These are phyloP conservation scores for Aeminium ludgeri DNA, from an alignment of 495 filamentous ascomycete species.

Conservation along the genomic window DNA sequence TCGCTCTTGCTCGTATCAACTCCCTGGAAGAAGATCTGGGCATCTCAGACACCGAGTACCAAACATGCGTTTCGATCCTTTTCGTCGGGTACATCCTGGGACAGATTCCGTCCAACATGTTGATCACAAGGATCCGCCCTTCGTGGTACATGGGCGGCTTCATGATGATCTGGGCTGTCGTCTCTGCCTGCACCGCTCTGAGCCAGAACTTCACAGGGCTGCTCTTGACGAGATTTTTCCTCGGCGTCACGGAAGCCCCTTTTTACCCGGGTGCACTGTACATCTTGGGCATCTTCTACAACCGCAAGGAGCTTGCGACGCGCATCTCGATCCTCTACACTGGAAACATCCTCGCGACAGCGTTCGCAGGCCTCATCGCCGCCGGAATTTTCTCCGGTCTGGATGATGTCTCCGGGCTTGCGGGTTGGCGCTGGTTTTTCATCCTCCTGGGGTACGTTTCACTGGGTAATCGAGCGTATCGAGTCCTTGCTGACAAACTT, in stretches of 20 bases:
- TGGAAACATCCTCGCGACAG: slow-evolving; percentile 27
- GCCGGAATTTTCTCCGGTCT: slow-evolving; percentile 24
- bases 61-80: slow-evolving; percentile 40
- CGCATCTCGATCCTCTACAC: slow-evolving; percentile 32
- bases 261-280: slow-evolving; percentile 34
- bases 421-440: slow-evolving; percentile 15
- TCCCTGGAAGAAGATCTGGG: slow-evolving; percentile 31
- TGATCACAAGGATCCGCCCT: slow-evolving; percentile 27
- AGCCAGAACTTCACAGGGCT: slow-evolving; percentile 29
- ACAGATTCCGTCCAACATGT: slow-evolving; percentile 28
- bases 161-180: slow-evolving; percentile 34
- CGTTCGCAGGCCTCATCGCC: slow-evolving; percentile 35
- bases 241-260: slow-evolving; percentile 35
- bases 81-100: slow-evolving; percentile 35
- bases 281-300: slow-evolving; percentile 34
- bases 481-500: background rate
- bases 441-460: background rate
- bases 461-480: background rate
- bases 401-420: slow-evolving; percentile 13
- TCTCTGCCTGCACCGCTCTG: slow-evolving; percentile 30
- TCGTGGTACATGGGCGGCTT: slow-evolving; percentile 20
- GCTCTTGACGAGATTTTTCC: slow-evolving; percentile 25
- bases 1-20: slow-evolving; percentile 29
- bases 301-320: slow-evolving; percentile 31
- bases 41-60: slow-evolving; percentile 34